These are phyloP conservation scores for Solanum microdontum DNA, from an alignment of 257 asterid genomes.

Conservation along the genomic window DNA sequence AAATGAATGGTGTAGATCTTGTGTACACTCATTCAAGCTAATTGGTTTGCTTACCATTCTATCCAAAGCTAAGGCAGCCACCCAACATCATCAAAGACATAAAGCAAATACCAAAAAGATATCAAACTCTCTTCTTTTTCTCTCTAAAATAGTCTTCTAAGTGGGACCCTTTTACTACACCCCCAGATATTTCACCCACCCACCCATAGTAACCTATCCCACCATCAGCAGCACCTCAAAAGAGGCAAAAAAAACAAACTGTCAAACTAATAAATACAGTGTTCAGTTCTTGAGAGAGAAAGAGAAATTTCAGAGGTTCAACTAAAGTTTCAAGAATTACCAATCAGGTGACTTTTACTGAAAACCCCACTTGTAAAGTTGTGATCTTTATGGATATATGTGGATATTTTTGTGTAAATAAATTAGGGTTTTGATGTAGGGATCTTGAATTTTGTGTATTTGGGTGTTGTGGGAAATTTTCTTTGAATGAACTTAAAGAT, in stretches of 20 bases:
- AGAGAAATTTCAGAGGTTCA: not conserved
- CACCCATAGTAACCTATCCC: not conserved
- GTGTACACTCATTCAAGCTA: not conserved
- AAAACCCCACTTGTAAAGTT: not conserved
- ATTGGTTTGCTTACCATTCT: not conserved
- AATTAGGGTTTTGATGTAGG: not conserved
- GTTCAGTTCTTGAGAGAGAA: not conserved
- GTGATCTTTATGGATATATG: not conserved
- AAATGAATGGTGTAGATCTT: not conserved
- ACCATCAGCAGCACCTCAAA: not conserved
- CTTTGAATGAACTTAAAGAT: not conserved
- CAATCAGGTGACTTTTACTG: conserved; percentile 1
- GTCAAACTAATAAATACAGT: not conserved
- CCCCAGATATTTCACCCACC: not conserved
- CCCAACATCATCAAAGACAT: not conserved
- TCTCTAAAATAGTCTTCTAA: not conserved
- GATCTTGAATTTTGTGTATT: not conserved
- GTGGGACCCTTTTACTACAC: not conserved
- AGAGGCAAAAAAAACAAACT: not conserved
- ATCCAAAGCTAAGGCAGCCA: not conserved
- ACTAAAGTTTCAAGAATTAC: not conserved
- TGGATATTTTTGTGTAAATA: not conserved
- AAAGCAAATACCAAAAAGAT: conserved; percentile 10
- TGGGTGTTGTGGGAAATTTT: not conserved
- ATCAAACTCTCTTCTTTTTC: not conserved